Conservation (phyloP, 345 rosid species). For the Sisymbrium irio region DNA sequence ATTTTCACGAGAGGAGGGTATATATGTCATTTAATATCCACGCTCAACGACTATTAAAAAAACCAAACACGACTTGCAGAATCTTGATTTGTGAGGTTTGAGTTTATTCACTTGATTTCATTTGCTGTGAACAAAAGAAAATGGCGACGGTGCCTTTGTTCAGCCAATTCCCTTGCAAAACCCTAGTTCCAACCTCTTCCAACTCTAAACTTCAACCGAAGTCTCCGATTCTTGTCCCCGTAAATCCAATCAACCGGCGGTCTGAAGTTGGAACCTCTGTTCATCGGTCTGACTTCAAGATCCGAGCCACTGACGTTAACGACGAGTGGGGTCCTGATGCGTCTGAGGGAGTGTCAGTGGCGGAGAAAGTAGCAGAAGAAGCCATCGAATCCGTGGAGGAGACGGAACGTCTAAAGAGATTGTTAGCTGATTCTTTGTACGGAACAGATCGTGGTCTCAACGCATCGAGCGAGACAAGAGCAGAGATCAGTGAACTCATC, state of each 20-base stretch:
- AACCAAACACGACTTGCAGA: background rate
- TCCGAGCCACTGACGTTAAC: conserved; percentile 27
- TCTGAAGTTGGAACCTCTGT: conserved; percentile 17
- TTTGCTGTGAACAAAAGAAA: background rate
- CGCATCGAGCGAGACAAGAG: conserved; percentile 81
- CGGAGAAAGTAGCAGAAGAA: conserved; percentile 34
- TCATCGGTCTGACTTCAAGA: conserved; percentile 27
- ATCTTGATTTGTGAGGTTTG: background rate
- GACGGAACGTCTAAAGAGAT: conserved; percentile 57
- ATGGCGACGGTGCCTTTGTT: conserved; percentile 56
- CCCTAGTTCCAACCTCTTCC: conserved; percentile 10
- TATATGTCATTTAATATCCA: conserved; percentile 2
- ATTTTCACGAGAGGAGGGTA: background rate
- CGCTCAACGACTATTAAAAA: background rate
- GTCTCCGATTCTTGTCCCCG: conserved; percentile 19
- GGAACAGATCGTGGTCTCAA: conserved; percentile 76
- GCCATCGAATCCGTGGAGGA: conserved; percentile 45
- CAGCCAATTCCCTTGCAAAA: conserved; percentile 50
- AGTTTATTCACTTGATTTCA: background rate
- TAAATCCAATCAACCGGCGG: conserved; percentile 7
- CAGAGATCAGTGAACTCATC: conserved; percentile 84
- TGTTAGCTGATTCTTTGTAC: conserved; percentile 56
- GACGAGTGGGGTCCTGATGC: conserved; percentile 44
- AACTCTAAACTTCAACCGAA: conserved; percentile 12
- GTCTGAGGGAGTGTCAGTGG: conserved; percentile 38